A percentile compares a stretch with the other conserved stretches of the same genome.
These are phyloP conservation scores for Phytopythium delawarense DNA, from an alignment of 352 stramenopile genomes.

Conservation along the genomic window DNA sequence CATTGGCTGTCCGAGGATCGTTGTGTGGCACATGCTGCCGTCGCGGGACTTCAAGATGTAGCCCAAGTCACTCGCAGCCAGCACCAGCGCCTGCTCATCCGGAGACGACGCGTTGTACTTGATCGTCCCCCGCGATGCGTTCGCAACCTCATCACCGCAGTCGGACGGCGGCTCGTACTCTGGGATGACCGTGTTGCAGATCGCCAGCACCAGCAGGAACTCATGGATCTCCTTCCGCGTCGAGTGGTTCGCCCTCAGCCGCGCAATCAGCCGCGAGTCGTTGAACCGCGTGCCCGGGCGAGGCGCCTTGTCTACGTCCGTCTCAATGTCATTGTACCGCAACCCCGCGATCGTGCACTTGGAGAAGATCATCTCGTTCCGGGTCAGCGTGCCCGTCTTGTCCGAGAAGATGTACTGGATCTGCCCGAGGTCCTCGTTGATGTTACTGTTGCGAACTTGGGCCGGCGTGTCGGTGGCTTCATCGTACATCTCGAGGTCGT, in stretches of 20 bases:
- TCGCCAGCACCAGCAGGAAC: slow-evolving; percentile 78
- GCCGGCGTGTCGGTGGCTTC: slow-evolving; percentile 59
- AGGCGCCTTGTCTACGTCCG: slow-evolving; percentile 30
- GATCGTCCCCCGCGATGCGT: slow-evolving; percentile 14
- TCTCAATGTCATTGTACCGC: slow-evolving; percentile 89
- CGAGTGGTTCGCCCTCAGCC: slow-evolving; percentile 74
- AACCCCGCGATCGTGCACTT: slow-evolving; percentile 91
- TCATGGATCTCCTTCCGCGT: slow-evolving; percentile 85
- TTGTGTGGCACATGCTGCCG: slow-evolving; percentile 58
- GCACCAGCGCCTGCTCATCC: slow-evolving; percentile 77
- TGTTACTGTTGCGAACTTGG: slow-evolving; percentile 85
- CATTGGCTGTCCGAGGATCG: slow-evolving; percentile 59
- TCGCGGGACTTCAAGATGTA: slow-evolving; percentile 67
- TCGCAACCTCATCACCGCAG: slow-evolving; percentile 10
- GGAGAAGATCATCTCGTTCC: slow-evolving; percentile 89
- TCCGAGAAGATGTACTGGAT: slow-evolving; percentile 91
- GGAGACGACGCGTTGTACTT: slow-evolving; percentile 86
- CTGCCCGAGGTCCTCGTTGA: slow-evolving; percentile 87
- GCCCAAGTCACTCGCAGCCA: slow-evolving; percentile 68
- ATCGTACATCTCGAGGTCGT: slow-evolving; percentile 84
- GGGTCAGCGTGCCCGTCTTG: slow-evolving; percentile 84
- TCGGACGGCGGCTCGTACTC: slow-evolving; percentile 42
- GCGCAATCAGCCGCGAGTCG: slow-evolving; percentile 61
- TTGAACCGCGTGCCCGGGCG: slow-evolving; percentile 79
- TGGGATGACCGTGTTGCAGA: slow-evolving; percentile 87